Base-by-base conservation (phyloP, 2,329 filamentous ascomycete genomes). In the Talaromyces sp. region DNA sequence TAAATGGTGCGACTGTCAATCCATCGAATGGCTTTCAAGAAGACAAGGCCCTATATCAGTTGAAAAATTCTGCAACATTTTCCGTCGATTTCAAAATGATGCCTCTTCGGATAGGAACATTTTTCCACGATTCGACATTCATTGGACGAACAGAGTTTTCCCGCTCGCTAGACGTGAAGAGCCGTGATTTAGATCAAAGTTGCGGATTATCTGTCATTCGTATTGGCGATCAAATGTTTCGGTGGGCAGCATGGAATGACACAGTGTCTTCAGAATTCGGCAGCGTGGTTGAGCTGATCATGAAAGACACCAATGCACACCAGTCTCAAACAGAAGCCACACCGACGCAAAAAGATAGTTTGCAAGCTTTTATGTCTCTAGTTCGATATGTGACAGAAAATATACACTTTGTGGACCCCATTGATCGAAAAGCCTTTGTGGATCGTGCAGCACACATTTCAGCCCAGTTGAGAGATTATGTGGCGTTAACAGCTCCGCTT, bases 231-330 rank as follows among this genome's bases (percentile, higher is more conserved):
- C 65, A 68, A 32, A 67, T 61, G 3, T 70, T 76, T 60, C 72
- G 73, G 57, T 86, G 83, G 78, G 77, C 79, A 27, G 67, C 77
- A 3, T 87, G 84, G 84, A 81, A 78, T 57, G 83, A 86, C 54
- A 75, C 77, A 12, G 79, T 84, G 1, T 81, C 77, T 31, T 78
- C 79, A 1, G 75, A 80, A 48, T 61, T 84, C 24, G 72, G 70
- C 5, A 61, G 65, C 24, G 69, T 76, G 1, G 74, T 80, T 48
- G 62, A 70, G 11, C 60, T 62, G 10, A 71, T 80, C 26, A 61
- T 68, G 24, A 65, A 68, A 38, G 59, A 61, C 17, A 29, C 67
- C 19, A 69, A 67, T 38, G 62, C 61, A 55, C 12, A 24, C 11
- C 26, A 9, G 14, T 35, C 51, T 19, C 24, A 52, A 29, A 57